A percentile compares a stretch with the other conserved stretches of the same genome.
phyloP scores from a whole-genome alignment of 2,329 filamentous ascomycete species.

The Chrysoporthe cubensis region DNA sequence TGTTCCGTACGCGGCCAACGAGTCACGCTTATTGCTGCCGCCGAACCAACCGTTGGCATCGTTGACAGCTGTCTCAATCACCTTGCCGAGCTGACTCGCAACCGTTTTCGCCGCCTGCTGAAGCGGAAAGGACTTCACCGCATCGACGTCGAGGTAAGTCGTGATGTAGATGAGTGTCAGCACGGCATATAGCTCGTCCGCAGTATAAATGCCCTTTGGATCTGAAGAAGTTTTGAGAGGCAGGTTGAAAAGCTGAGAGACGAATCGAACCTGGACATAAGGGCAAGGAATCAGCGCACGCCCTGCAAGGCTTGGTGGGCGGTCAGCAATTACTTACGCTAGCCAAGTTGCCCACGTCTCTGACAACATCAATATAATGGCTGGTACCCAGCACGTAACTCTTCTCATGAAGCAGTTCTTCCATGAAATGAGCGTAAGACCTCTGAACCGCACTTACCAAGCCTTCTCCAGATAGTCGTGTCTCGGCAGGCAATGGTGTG shows the following conservation, averaged over 20 bases:
- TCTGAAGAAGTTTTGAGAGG: constrained; percentile 67
- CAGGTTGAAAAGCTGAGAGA: constrained; percentile 64
- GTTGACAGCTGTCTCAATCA: constrained; percentile 69
- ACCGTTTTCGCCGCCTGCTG: constrained; percentile 61
- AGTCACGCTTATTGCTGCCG: constrained; percentile 53
- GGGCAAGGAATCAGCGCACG: background rate
- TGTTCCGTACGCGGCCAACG: constrained; percentile 65
- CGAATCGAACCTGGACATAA: constrained; percentile 61
- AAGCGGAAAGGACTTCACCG: constrained; percentile 67
- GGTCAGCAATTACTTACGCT: constrained; percentile 3
- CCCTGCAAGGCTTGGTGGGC: background rate
- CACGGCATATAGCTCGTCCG: constrained; percentile 63
- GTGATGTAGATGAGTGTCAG: constrained; percentile 68
- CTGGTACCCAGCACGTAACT: constrained; percentile 63
- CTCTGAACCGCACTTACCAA: constrained; percentile 66
- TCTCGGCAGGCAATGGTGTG: background rate
- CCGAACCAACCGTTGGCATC: constrained; percentile 54
- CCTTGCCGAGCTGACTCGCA: constrained; percentile 60
- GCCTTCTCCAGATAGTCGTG: constrained; percentile 46
- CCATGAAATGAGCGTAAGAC: constrained; percentile 68
- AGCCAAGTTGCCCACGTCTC: constrained; percentile 70
- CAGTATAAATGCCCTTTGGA: constrained; percentile 60
- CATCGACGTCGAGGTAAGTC: constrained; percentile 70
- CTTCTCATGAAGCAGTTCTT: constrained; percentile 66
- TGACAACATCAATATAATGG: constrained; percentile 72